Evolutionary conservation across 192 early-diverging fungal species (phyloP), one percentile per base, ranked within the genome.

Genomic region (Piromyces sp.): DNA sequence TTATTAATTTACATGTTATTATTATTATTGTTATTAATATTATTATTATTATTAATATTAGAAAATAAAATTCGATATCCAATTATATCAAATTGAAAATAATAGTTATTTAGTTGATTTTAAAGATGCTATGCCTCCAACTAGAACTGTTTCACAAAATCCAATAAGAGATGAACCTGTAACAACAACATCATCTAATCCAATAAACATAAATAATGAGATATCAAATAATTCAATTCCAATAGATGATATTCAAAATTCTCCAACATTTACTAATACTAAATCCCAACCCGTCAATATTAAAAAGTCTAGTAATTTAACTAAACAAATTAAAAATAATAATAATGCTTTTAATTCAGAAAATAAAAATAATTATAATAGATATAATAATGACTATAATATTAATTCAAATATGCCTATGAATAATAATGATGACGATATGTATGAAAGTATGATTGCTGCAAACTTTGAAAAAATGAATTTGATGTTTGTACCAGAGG

Each of bases 51-150:
- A 22, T 22, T 51, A 22, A n/a, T 68, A 22, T n/a, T n/a, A 87
- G 30, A 83, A 87, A 84, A 93, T 99, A 42, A 97, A 98, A 85
- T 90, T 99, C 79, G 97, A 99, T 81, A 88, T 99, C 68, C 96
- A 97, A 85, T 87, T 99, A 68, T 99, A 97, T 87, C 90, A 92
- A 84, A 92, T 99, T 30, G 96, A 99, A 80, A 87, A 85, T 68
- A 91, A 86, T 51, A 97, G 94, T 84, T 98, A 95, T 85, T 86
- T 99, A 83, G 96, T 99, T 0, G 97, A 99, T 84, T 99, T 99
- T 83, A 97, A 97, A 85, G 94, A 95, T 81, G 88, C 87, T 17
- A 86, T 87, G 15, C 82, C 87, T 29, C 83, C 85, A n/a, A 68
- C 51, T 9, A 42, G 84, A 87, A 42, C 42, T 30, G 79, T 40